Conservation (phyloP, 192 early-diverging fungal species). For the Coemansia brasiliensis region DNA sequence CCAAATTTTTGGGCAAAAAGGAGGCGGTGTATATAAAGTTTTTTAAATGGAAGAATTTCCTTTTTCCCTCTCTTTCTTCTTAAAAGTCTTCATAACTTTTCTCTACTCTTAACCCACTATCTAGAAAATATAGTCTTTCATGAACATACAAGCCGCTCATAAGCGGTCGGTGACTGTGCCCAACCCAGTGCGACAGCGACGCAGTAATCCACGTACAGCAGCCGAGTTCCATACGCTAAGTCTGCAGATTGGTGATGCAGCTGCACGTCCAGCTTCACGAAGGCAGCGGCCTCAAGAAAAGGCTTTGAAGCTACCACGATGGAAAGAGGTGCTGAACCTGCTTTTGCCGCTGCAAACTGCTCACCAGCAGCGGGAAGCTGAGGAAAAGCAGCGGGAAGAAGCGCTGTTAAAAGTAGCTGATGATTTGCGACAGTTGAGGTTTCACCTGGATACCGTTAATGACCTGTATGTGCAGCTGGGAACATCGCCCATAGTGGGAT, state of each 20-base stretch:
- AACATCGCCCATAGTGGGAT: constrained; percentile 22
- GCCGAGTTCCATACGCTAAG: constrained; percentile 54
- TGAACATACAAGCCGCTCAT: constrained; percentile 2
- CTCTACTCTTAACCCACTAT: neutral
- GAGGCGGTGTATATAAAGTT: no score
- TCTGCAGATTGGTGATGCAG: constrained; percentile 36
- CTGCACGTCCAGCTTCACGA: neutral
- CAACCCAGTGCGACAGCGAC: neutral
- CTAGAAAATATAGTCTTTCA: neutral
- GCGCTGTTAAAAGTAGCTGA: constrained; percentile 25
- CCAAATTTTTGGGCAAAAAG: no score
- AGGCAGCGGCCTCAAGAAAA: no score
- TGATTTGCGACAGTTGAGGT: constrained; percentile 21
- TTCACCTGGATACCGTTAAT: constrained; percentile 22
- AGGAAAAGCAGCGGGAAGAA: constrained; percentile 21
- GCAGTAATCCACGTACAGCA: constrained; percentile 19
- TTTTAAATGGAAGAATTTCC: no score
- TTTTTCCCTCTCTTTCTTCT: neutral
- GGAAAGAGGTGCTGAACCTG: constrained; percentile 29
- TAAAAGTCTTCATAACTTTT: neutral
- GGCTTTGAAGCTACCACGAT: constrained; percentile 4
- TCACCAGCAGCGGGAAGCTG: constrained; percentile 31
- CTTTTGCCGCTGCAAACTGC: constrained; percentile 35
- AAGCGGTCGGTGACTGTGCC: neutral
- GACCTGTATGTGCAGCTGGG: constrained; percentile 23